Percentiles rank a stretch among this genome's conserved stretches.
These are phyloP conservation scores for Suhomyces sp. DNA, from an alignment of 805 yeast genomes.

Conservation along the genomic window DNA sequence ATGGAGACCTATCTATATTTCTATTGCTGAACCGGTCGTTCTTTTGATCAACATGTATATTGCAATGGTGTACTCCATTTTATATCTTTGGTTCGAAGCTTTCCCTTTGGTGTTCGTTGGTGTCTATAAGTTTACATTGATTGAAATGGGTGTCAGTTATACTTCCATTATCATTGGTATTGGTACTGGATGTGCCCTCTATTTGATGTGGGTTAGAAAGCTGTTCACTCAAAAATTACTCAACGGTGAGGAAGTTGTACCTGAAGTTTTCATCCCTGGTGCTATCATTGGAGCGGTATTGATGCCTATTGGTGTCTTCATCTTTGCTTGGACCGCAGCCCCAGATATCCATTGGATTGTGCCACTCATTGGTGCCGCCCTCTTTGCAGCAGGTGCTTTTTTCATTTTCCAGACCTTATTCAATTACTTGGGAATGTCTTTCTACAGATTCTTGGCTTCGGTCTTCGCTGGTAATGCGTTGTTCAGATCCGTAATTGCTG, in stretches of 20 bases:
- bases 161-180: slow-evolving; percentile 49
- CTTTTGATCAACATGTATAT: slow-evolving; percentile 51
- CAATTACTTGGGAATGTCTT: slow-evolving; percentile 49
- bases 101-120: slow-evolving; percentile 55
- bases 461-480: slow-evolving; percentile 59
- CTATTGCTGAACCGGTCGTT: slow-evolving; percentile 57
- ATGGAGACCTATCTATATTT: slow-evolving; percentile 51
- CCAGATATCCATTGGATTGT: slow-evolving; percentile 20
- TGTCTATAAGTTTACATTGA: slow-evolving; percentile 45
- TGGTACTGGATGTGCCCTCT: slow-evolving; percentile 11
- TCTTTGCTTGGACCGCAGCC: slow-evolving; percentile 22
- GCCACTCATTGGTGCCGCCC: slow-evolving; percentile 22
- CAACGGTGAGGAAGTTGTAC: slow-evolving; percentile 12
- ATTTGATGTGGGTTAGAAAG: slow-evolving; percentile 11
- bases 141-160: slow-evolving; percentile 50
- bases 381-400: slow-evolving; percentile 22
- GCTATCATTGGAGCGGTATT: slow-evolving; percentile 22
- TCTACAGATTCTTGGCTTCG: slow-evolving; percentile 52
- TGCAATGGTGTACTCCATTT: slow-evolving; percentile 51
- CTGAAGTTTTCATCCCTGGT: slow-evolving; percentile 20
- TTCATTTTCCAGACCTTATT: slow-evolving; percentile 51
- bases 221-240: slow-evolving; percentile 14
- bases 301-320: slow-evolving; percentile 22
- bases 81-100: slow-evolving; percentile 61
- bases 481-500: slow-evolving; percentile 52